Evolutionary conservation across 2,329 filamentous ascomycete genomes (phyloP), one percentile per base, ranked within the genome.

Genomic region (Colletotrichum incanum): DNA sequence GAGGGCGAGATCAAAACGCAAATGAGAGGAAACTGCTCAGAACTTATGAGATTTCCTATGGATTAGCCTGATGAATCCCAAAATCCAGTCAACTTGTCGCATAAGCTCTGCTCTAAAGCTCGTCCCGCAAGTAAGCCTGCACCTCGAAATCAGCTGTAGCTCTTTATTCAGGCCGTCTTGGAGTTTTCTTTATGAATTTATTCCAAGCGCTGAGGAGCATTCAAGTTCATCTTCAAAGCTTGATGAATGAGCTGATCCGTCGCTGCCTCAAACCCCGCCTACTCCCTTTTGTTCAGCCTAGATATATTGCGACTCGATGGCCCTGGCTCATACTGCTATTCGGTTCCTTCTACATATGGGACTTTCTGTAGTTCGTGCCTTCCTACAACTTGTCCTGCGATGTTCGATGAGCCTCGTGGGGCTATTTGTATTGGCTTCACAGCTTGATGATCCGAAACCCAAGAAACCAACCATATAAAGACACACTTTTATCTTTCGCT

Each of bases 271-370:
- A 16, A 31, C 6, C 3, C 14, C 18, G 9, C 26, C 5, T 11
- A 28, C 26, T 16, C 23, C 2, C 5, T 50, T 28, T 7, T 28
- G 5, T 1, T 5, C 5, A 18, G 18, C 23, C 47, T 50, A 14
- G 16, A 9, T 12, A 14, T 28, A 9, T 12, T 16, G 12, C 5
- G 8, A 7, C 1, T 50, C 2, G 23, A 26, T 8, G 11, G 23
- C 23, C 14, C 3, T 6, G 0, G 20, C 9, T 26, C 7, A 11
- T 6, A 11, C 12, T 26, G 5, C 23, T 5, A 26, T 26, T 12
- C 12, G 2, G 4, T 16, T 16, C 0, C 7, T 28, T 4, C 16
- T 18, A 12, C 3, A 3, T 14, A 7, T 18, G 23, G 2, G 5
- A 14, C 12, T 6, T 16, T 26, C 23, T 8, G 14, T 0, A 28